Base-by-base conservation (phyloP, 257 asterid species). In the Gardenia jasminoides region DNA sequence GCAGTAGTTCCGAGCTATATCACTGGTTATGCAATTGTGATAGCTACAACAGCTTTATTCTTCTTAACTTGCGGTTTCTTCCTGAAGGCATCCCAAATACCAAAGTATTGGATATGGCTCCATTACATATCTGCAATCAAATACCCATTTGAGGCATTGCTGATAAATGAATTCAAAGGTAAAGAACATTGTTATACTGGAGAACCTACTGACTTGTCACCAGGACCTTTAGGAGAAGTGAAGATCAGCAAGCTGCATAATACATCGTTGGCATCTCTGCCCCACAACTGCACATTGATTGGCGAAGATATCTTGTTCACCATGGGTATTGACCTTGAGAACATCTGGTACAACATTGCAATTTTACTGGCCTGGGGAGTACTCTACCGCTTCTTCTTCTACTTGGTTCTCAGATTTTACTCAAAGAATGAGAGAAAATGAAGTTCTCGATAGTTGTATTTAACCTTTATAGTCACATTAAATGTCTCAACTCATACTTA, bases 31-130 rank as follows among this genome's bases (percentile, higher is more conserved):
- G 97, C 96, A 1, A 86, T 92, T 5, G 98, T 93, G n/a, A 93
- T 93, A 61, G 97, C 98, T 26, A 92, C 97, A 17, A 92, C 98
- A 3, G 97, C 98, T 48, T 94, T 93, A 44, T 93, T 93, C 89
- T 92, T 93, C 91, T 84, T 93, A 28, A 91, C 94, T 2, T 92
- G 98, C 33, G 97, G 98, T 0, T 93, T 93, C 82, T 93, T 93
- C 95, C 77, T 92, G 88, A 92, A 93, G 69, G 82, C 87, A 1
- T 89, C 98, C 5, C 91, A 89, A 41, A 92, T 93, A 41, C 98
- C 97, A 0, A 10, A 13, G 0, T 86, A 81, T 76, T 93, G 98
- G 98, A 83, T 83, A 80, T 93, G 98, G 98, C 86, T 91, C 71
- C 96, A 93, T 78, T 92, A 93, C 69, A 88, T 93, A 17, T 93